Conservation (phyloP, 2,329 filamentous ascomycete genomes). For the Acrodontium crateriforme region DNA sequence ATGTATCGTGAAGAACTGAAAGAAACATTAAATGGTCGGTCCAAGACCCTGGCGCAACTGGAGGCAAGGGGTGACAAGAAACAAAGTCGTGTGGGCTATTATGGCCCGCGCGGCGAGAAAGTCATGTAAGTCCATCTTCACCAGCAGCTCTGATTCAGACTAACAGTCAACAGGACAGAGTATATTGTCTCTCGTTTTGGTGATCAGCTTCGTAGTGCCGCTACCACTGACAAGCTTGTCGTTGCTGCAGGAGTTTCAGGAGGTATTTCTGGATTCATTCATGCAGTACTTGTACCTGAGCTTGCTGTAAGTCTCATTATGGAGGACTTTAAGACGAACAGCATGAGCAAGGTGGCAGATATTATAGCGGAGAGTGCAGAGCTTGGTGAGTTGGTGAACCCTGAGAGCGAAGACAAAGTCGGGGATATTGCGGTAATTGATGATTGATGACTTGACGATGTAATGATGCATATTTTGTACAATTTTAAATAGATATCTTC, state of each 20-base stretch:
- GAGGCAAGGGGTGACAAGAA: constrained; percentile 5
- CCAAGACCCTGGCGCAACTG: constrained; percentile 8
- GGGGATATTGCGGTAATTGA: too few species aligned
- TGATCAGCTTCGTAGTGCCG: constrained; percentile 14
- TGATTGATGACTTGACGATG: too few species aligned
- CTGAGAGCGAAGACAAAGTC: constrained; percentile 16
- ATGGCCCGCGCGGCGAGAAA: constrained; percentile 22
- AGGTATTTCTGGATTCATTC: constrained; percentile 23
- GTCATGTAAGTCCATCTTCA: constrained; percentile 16
- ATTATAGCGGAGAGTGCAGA: constrained; percentile 19
- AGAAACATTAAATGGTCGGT: constrained; percentile 10
- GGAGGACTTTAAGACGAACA: constrained; percentile 17
- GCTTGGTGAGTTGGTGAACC: constrained; percentile 20
- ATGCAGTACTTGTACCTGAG: constrained; percentile 24
- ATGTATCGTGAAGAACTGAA: constrained; percentile 15
- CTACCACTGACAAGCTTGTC: constrained; percentile 18
- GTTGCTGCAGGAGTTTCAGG: constrained; percentile 18
- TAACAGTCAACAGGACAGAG: constrained; percentile 14
- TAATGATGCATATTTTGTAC: too few species aligned
- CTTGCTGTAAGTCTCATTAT: constrained; percentile 21
- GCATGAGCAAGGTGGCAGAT: constrained; percentile 10
- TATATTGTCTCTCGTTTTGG: constrained; percentile 18
- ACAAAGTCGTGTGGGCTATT: constrained; percentile 19
- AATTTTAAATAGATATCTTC: too few species aligned
- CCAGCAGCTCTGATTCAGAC: neutral